Evolutionary conservation across 2,329 filamentous ascomycete genomes (phyloP), one percentile per base, ranked within the genome.

Genomic region (Aspergillus flavus): DNA sequence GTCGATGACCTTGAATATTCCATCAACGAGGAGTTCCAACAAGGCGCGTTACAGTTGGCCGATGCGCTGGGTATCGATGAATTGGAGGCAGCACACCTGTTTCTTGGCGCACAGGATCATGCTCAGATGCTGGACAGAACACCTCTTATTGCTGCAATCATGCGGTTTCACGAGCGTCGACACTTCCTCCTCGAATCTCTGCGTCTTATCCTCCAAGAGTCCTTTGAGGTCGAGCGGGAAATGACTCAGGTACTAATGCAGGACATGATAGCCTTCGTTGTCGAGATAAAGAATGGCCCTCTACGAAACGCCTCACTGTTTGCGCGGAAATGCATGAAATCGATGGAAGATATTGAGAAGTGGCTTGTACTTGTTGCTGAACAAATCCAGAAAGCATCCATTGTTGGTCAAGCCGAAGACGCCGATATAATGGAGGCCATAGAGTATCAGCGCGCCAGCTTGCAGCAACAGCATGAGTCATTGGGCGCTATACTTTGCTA

Each of bases 1-100:
- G 80, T 97, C 63, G 86, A 87, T 69, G 90, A 89, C 66, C 85
- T 87, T 39, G 87, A 94, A 72, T 98, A 93, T 77, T 82, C 85
- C 26, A 83, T 99, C 80, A 97, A 96, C 78, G 86, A 91, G 61
- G 89, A 93, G 66, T 98, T 99, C 78, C 89, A 94, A 73, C 90
- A 97, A 77, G 88, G 90, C 69, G 87, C 89, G 28, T 83, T 96
- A 36, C 87, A 92, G 71, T 84, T 99, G 43, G 91, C 94, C 61
- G 94, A 98, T 77, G 92, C 93, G 69, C 84, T 97, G 65, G 89
- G 97, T 72, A 84, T 99, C 58, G 94, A 99, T 79, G 96, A 99
- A 78, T 76, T 96, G 62, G 87, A 95, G 71, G 91, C 94, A 21
- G 91, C 93, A 11, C 85, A 86, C 68, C 86, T 95, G 57, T 87